phyloP scores from a whole-genome alignment of 179 eudicot genomes.

The Camellia oleifera region DNA sequence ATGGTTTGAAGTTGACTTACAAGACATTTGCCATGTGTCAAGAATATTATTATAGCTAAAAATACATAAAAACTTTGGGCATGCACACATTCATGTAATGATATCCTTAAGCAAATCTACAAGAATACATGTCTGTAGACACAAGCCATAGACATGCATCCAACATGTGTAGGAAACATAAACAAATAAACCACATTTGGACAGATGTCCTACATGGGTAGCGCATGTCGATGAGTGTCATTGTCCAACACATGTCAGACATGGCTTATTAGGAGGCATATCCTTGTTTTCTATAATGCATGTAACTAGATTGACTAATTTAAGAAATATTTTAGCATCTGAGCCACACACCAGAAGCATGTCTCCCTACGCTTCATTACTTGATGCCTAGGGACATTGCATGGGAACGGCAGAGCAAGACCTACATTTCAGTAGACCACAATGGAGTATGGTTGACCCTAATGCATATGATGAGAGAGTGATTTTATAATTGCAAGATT shows the following conservation, averaged over 20 bases:
- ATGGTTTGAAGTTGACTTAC: background rate
- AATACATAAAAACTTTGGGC: background rate
- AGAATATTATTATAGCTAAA: background rate
- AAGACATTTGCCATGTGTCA: background rate
- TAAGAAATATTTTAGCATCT: background rate
- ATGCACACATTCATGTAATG: background rate
- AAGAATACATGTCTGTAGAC: background rate
- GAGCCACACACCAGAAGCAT: background rate
- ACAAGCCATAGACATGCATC: too few species aligned
- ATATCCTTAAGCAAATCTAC: background rate
- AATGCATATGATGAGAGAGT: background rate
- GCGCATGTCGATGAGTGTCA: background rate
- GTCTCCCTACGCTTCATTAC: background rate
- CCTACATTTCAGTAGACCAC: background rate
- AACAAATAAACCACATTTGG: background rate
- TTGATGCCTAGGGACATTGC: background rate
- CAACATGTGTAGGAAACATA: background rate
- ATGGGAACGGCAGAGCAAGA: background rate
- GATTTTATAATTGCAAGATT: background rate
- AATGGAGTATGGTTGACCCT: background rate
- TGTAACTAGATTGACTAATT: background rate
- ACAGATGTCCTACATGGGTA: background rate
- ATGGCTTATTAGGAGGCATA: background rate
- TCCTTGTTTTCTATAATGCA: background rate
- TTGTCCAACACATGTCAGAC: background rate